phyloP scores from a whole-genome alignment of 2,329 filamentous ascomycete species.

The Penicillium sp. region DNA sequence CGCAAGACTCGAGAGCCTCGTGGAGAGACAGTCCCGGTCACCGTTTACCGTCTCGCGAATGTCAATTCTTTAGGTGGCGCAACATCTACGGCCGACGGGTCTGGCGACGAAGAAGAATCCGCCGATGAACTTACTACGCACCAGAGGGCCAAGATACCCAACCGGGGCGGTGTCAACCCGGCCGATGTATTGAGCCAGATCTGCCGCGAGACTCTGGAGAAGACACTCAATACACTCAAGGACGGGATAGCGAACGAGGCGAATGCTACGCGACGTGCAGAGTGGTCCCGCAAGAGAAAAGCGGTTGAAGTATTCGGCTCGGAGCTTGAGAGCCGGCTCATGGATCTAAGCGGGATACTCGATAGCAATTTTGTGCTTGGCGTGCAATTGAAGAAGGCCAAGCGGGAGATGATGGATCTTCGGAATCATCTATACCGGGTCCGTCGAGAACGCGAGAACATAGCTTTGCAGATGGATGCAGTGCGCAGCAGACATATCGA shows the following conservation, averaged over 20 bases:
- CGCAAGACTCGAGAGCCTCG: constrained; percentile 25
- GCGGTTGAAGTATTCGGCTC: constrained; percentile 42
- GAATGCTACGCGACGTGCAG: constrained; percentile 32
- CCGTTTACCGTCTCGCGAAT: constrained; percentile 36
- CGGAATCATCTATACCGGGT: constrained; percentile 42
- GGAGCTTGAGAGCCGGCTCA: constrained; percentile 43
- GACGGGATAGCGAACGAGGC: constrained; percentile 35
- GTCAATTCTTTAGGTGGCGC: constrained; percentile 25
- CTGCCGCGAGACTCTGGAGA: constrained; percentile 44
- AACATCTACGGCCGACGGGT: constrained; percentile 13
- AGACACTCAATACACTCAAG: constrained; percentile 37
- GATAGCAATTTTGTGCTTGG: constrained; percentile 43
- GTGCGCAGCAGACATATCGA: constrained; percentile 37
- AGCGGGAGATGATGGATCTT: constrained; percentile 39
- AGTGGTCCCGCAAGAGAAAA: constrained; percentile 40
- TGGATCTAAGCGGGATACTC: constrained; percentile 46
- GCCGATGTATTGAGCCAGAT: constrained; percentile 46
- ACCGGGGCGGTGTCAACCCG: constrained; percentile 40
- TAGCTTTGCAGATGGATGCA: constrained; percentile 45
- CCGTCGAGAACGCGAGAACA: constrained; percentile 42
- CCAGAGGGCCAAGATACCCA: constrained; percentile 33
- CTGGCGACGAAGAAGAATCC: constrained; percentile 22
- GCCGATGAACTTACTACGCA: constrained; percentile 27
- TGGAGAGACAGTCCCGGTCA: constrained; percentile 34
- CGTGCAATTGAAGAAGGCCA: constrained; percentile 39